Conservation (phyloP, 305 asterid genomes). For the Stenogyne calaminthoides region DNA sequence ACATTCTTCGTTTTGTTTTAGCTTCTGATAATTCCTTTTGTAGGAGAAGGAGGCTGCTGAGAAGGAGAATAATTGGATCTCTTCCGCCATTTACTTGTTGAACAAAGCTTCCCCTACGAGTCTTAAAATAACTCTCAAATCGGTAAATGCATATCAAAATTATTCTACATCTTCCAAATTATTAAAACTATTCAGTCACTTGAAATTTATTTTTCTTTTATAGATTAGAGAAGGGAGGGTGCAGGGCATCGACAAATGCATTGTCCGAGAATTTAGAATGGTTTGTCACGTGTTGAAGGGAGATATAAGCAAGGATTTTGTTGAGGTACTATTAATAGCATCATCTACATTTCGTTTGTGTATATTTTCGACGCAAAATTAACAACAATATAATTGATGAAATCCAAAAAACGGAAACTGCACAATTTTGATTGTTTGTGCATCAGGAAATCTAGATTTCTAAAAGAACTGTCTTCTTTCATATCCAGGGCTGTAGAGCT, state of each 20-base stretch:
- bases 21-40: slow-evolving; percentile 25
- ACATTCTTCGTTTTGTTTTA: not conserved
- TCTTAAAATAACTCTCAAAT: slow-evolving; percentile 83
- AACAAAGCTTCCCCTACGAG: slow-evolving; percentile 88
- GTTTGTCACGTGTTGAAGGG: not conserved
- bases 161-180: not conserved
- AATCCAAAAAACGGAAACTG: not conserved
- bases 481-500: slow-evolving; percentile 47
- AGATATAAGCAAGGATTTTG: not conserved
- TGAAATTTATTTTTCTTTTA: not conserved
- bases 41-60: slow-evolving; percentile 60
- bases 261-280: not conserved
- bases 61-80: slow-evolving; percentile 66
- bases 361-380: not conserved
- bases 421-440: no score
- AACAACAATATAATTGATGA: not conserved
- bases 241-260: not conserved
- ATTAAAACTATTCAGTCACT: no score
- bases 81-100: slow-evolving; percentile 61
- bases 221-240: not conserved
- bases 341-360: not conserved
- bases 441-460: not conserved
- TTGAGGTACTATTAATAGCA: not conserved
- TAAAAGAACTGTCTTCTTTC: slow-evolving; percentile 7
- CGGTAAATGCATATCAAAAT: slow-evolving; percentile 41